A percentile compares a stretch with the other conserved stretches of the same genome.
phyloP scores from a whole-genome alignment of 2,329 filamentous ascomycete genomes.

The Lecanicillium sp. region DNA sequence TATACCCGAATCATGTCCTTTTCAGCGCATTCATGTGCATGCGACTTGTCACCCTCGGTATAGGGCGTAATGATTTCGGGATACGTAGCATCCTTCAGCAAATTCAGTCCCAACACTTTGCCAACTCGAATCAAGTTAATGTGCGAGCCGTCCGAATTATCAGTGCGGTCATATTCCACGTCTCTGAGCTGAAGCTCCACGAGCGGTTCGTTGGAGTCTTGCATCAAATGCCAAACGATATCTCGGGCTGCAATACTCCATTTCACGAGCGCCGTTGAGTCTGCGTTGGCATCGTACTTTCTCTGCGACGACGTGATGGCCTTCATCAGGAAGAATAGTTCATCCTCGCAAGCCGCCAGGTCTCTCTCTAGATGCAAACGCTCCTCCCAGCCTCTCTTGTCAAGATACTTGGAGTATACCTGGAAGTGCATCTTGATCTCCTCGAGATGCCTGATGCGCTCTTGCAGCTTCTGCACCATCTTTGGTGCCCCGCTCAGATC shows the following conservation, averaged over 20 bases:
- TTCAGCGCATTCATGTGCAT: slow-evolving; percentile 36
- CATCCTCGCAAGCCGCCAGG: slow-evolving; percentile 82
- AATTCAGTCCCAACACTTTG: slow-evolving; percentile 79
- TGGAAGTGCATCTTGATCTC: slow-evolving; percentile 97
- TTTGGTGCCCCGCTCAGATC: slow-evolving; percentile 89
- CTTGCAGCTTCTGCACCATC: slow-evolving; percentile 85
- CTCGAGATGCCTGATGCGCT: slow-evolving; percentile 85
- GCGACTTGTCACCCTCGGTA: slow-evolving; percentile 54
- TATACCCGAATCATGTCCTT: slow-evolving; percentile 87
- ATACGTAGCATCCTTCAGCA: slow-evolving; percentile 85
- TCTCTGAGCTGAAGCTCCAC: slow-evolving; percentile 90
- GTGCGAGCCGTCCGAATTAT: slow-evolving; percentile 95
- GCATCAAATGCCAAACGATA: slow-evolving; percentile 94
- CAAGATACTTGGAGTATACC: slow-evolving; percentile 78
- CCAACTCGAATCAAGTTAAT: slow-evolving; percentile 86
- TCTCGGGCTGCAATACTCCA: slow-evolving; percentile 94
- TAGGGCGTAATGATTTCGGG: slow-evolving; percentile 95
- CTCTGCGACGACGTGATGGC: slow-evolving; percentile 95
- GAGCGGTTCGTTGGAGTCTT: slow-evolving; percentile 76
- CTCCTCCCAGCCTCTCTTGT: slow-evolving; percentile 87
- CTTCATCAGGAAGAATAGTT: slow-evolving; percentile 99
- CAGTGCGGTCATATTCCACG: slow-evolving; percentile 87
- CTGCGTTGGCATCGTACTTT: slow-evolving; percentile 64
- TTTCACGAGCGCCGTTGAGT: slow-evolving; percentile 72
- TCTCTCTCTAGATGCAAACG: slow-evolving; percentile 83